phyloP scores from a whole-genome alignment of 1,284 basidiomycete species.

The Ceratobasidium sp. region DNA sequence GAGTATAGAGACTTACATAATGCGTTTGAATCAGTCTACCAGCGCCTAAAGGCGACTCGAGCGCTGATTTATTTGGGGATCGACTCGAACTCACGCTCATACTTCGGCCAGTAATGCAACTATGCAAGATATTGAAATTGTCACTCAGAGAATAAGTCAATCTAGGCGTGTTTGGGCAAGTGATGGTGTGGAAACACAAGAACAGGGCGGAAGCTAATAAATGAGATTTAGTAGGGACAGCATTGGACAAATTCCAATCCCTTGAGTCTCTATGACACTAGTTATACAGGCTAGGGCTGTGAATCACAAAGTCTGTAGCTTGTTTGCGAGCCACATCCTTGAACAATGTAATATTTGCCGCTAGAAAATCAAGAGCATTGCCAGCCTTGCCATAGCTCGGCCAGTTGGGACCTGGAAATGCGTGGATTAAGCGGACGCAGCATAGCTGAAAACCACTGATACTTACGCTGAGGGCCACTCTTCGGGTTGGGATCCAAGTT shows the following conservation, averaged over 20 bases:
- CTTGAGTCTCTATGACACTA: neutral
- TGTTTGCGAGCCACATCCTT: constrained; percentile 1
- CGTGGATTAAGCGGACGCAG: neutral
- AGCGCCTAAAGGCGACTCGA: too few species aligned
- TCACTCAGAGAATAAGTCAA: too few species aligned
- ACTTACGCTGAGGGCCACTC: constrained; percentile 5
- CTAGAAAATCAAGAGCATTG: constrained; percentile 14
- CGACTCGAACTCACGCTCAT: too few species aligned
- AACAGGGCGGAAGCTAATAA: too few species aligned
- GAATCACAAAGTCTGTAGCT: constrained; percentile 28
- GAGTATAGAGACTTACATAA: too few species aligned
- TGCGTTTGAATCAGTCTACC: too few species aligned
- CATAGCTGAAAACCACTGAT: neutral
- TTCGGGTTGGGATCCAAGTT: constrained; percentile 30
- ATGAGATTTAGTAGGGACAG: too few species aligned
- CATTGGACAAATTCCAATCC: neutral
- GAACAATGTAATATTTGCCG: constrained; percentile 30
- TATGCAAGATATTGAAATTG: too few species aligned
- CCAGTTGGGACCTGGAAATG: constrained; percentile 18
- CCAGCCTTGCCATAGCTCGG: constrained; percentile 5
- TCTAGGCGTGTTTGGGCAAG: too few species aligned
- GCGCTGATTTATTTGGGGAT: too few species aligned
- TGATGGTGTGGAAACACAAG: too few species aligned
- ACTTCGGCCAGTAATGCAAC: too few species aligned
- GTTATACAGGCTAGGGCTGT: constrained; percentile 24